These are phyloP conservation scores for Strobilomyces echinocephalus DNA, from an alignment of 768 basidiomycete genomes.

Conservation along the genomic window DNA sequence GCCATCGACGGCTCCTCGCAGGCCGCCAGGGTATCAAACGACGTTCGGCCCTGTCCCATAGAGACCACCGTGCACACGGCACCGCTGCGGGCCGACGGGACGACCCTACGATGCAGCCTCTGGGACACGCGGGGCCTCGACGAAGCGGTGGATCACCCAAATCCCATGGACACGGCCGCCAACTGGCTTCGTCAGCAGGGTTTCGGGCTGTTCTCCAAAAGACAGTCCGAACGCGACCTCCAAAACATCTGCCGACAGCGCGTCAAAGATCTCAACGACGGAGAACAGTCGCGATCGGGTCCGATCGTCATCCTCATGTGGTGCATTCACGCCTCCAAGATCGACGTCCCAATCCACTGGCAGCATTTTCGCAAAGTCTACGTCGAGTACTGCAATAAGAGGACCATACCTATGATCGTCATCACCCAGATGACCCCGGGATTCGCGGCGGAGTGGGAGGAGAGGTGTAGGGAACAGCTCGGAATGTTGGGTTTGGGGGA, in stretches of 20 bases:
- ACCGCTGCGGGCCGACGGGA: constrained; percentile 1
- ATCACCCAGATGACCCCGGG: constrained; percentile 23
- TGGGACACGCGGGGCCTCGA: constrained; percentile 29
- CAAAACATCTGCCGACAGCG: constrained; percentile 16
- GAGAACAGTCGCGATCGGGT: constrained; percentile 4
- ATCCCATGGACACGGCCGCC: constrained; percentile 16
- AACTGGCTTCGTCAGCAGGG: constrained; percentile 23
- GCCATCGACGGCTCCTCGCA: constrained; percentile 5
- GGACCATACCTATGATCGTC: constrained; percentile 23
- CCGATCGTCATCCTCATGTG: constrained; percentile 21
- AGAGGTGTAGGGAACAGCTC: constrained; percentile 19
- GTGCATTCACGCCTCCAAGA: constrained; percentile 30
- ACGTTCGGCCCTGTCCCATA: constrained; percentile 21
- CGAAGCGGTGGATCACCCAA: constrained; percentile 22
- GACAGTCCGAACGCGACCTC: constrained; percentile 22
- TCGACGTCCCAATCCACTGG: constrained; percentile 25
- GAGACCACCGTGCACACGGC: constrained; percentile 17
- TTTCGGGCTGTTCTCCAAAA: constrained; percentile 10
- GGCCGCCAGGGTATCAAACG: constrained; percentile 22
- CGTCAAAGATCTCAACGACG: constrained; percentile 8
- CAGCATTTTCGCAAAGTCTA: constrained; percentile 25
- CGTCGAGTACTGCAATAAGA: constrained; percentile 22
- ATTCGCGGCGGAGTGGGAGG: constrained; percentile 13
- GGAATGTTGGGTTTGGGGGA: constrained; percentile 6
- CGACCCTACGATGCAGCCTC: constrained; percentile 11